Conservation (phyloP, 148 eudicot genomes). For the Camellia sinensis region DNA sequence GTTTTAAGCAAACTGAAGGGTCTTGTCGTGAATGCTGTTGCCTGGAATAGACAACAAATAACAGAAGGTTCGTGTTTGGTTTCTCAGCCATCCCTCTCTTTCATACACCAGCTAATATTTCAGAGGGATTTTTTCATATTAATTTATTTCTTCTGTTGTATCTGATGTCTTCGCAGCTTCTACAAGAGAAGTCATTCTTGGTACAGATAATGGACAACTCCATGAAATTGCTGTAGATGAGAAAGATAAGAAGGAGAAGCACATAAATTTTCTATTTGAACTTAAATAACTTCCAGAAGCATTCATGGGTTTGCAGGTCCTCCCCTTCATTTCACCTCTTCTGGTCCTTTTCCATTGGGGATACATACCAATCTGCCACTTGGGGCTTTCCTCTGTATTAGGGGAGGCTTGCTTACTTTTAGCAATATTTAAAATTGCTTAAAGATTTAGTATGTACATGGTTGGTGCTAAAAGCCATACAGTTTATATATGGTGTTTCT, state of each 20-base stretch:
- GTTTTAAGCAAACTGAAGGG: no score
- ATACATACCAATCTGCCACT: neutral
- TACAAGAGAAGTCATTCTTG: no score
- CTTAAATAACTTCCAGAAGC: constrained; percentile 84
- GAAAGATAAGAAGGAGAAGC: constrained; percentile 95
- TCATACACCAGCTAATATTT: no score
- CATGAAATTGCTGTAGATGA: constrained; percentile 88
- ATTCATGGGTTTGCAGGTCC: constrained; percentile 86
- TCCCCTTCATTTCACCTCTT: neutral
- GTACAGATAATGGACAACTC: constrained; percentile 29
- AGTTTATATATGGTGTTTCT: neutral
- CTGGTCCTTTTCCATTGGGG: neutral
- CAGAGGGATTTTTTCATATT: no score
- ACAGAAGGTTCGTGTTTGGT: no score
- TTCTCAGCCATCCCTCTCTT: no score
- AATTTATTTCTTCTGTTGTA: no score
- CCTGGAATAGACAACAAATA: no score
- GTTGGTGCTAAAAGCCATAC: neutral
- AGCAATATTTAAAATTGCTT: neutral
- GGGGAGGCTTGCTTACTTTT: neutral
- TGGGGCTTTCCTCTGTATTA: constrained; percentile 4
- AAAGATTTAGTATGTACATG: neutral
- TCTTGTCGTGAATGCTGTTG: no score
- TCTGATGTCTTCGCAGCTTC: no score
- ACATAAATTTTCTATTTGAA: constrained; percentile 82